Evolutionary conservation across 148 eudicot species (phyloP).

Genomic region (Persicaria maculosa): DNA sequence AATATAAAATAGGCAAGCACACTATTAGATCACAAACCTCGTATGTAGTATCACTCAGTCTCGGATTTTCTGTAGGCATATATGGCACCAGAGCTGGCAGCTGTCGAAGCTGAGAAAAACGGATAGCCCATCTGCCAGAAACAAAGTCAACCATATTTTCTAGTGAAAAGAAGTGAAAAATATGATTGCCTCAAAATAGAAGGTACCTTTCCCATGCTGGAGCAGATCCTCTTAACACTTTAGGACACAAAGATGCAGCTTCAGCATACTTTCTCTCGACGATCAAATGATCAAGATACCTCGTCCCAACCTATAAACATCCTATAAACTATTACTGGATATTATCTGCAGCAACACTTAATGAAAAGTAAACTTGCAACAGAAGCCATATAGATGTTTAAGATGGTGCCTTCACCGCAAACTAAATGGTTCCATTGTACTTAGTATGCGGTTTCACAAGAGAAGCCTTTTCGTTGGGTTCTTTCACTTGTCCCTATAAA

Average conservation of each 20-base stretch:
- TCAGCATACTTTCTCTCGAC: constrained; percentile 87
- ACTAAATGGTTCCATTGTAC: neutral
- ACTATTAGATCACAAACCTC: constrained; percentile 50
- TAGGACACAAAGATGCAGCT: constrained; percentile 96
- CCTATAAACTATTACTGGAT: neutral
- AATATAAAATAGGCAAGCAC: constrained; percentile 11
- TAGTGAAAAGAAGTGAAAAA: constrained; percentile 11
- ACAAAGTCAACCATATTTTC: constrained; percentile 18
- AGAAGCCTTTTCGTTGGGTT: neutral
- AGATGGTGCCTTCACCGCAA: neutral
- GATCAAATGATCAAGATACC: constrained; percentile 85
- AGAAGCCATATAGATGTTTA: neutral
- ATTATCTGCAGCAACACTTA: neutral
- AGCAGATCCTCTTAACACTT: constrained; percentile 81
- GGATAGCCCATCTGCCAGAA: constrained; percentile 80
- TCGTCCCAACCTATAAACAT: constrained; percentile 62
- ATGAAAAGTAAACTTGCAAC: neutral
- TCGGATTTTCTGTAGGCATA: constrained; percentile 87
- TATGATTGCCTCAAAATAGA: neutral
- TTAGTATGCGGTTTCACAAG: neutral
- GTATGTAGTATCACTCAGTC: constrained; percentile 83
- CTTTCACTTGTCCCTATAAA: neutral
- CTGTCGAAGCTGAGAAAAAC: constrained; percentile 95
- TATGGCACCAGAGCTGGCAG: constrained; percentile 76
- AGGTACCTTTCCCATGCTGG: constrained; percentile 94